phyloP scores from a whole-genome alignment of 1,284 basidiomycete genomes.

The Sanghuangporus baumii region DNA sequence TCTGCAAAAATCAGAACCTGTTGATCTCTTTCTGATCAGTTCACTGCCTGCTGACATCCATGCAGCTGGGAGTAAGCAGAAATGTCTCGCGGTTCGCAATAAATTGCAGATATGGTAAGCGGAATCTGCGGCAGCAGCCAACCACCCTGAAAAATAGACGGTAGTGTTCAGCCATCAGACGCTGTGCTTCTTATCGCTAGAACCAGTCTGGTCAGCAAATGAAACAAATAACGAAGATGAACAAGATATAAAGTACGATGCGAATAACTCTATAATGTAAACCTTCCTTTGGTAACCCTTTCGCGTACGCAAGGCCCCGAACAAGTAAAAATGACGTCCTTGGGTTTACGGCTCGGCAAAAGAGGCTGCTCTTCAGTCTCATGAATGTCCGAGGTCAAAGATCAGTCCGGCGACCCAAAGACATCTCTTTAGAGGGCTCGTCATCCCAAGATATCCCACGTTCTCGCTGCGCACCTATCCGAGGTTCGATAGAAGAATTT shows the following conservation, averaged over 20 bases:
- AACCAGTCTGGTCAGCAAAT: not conserved
- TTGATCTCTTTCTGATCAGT: not conserved
- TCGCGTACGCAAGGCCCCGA: too few species aligned
- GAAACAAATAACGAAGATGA: not conserved
- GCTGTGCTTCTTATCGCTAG: not conserved
- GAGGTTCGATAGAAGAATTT: too few species aligned
- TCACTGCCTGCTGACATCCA: not conserved
- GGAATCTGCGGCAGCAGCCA: not conserved
- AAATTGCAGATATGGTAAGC: not conserved
- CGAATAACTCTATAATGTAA: not conserved
- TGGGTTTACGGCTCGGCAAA: too few species aligned
- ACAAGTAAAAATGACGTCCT: too few species aligned
- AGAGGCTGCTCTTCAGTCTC: too few species aligned
- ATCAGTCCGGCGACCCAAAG: too few species aligned
- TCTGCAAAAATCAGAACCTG: not conserved
- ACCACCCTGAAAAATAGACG: not conserved
- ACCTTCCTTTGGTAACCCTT: not conserved
- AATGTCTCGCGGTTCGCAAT: not conserved
- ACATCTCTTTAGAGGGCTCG: too few species aligned
- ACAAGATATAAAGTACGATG: not conserved
- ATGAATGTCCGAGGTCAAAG: too few species aligned
- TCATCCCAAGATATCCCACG: too few species aligned
- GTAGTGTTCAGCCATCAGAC: not conserved
- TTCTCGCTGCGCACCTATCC: too few species aligned
- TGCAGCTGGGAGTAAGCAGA: not conserved